Percentiles rank a stretch among this genome's conserved stretches.
Evolutionary conservation across 164 flowering plant species (phyloP).

Genomic region (Tinospora cordifolia): DNA sequence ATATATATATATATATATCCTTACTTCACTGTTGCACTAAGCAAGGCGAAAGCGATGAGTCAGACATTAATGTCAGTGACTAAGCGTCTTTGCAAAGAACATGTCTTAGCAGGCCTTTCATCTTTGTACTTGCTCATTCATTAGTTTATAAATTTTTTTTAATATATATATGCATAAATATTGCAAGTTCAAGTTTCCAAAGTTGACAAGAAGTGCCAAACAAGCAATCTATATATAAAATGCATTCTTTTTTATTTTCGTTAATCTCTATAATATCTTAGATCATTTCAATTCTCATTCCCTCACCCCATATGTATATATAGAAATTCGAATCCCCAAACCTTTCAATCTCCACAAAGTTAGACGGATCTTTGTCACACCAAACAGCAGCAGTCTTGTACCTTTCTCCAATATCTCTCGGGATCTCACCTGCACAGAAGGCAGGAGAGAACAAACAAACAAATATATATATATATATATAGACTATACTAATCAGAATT

Average conservation of each 20-base stretch:
- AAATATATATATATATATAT: neutral
- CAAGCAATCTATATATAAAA: neutral
- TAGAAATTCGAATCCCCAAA: neutral
- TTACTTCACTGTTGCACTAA: too few species aligned
- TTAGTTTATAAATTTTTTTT: too few species aligned
- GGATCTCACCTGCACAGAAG: constrained; percentile 13
- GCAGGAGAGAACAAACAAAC: neutral
- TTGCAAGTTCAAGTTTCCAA: neutral
- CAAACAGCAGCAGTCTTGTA: constrained; percentile 2
- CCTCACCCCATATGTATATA: neutral
- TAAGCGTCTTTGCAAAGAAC: neutral
- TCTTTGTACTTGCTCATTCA: neutral
- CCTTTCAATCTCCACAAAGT: neutral
- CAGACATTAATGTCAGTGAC: neutral
- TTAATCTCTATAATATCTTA: neutral
- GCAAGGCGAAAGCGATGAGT: too few species aligned
- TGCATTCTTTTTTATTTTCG: neutral
- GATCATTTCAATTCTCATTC: neutral
- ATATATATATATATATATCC: too few species aligned
- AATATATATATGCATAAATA: too few species aligned
- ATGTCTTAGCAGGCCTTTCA: neutral
- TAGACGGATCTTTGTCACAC: constrained; percentile 5
- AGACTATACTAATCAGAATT: neutral
- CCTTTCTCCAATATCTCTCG: constrained; percentile 13
- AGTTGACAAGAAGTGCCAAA: neutral